Evolutionary conservation across 768 basidiomycete genomes (phyloP).

Genomic region (Psilocybe cyanescens): DNA sequence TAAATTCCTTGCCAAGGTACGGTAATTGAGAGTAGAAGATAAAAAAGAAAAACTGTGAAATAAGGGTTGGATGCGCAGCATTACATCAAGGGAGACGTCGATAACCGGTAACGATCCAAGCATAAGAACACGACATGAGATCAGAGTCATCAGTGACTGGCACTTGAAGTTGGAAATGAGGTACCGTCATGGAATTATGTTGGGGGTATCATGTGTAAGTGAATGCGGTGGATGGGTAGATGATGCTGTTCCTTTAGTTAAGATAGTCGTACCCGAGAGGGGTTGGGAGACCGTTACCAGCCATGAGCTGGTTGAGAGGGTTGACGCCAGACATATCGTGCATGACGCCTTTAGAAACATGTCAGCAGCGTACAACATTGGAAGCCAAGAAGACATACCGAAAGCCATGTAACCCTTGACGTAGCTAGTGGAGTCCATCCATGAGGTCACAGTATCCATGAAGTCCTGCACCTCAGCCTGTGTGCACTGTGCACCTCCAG

Average conservation of each 20-base stretch:
- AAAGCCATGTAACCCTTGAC: conserved; percentile 57
- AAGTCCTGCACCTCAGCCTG: conserved; percentile 48
- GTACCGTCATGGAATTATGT: conserved; percentile 23
- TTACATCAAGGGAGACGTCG: conserved; percentile 21
- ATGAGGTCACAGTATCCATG: conserved; percentile 46
- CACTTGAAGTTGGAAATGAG: conserved; percentile 15
- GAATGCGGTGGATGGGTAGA: conserved; percentile 4
- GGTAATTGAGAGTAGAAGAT: not conserved
- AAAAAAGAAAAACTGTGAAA: conserved; percentile 9
- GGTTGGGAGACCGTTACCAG: conserved; percentile 47
- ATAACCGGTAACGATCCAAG: conserved; percentile 27
- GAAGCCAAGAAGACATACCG: conserved; percentile 46
- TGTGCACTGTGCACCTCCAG: conserved; percentile 44
- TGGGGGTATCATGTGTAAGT: conserved; percentile 27
- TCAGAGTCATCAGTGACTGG: conserved; percentile 21
- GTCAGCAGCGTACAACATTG: not conserved
- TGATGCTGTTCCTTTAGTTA: conserved; percentile 25
- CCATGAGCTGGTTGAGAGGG: conserved; percentile 55
- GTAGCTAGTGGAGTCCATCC: conserved; percentile 46
- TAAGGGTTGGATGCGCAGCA: conserved; percentile 23
- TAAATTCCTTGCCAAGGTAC: conserved; percentile 14
- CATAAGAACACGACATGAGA: conserved; percentile 19
- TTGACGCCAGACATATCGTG: conserved; percentile 60
- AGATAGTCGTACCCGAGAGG: conserved; percentile 57
- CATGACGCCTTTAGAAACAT: conserved; percentile 51